Percentiles rank a stretch among this genome's conserved stretches.
Evolutionary conservation across 257 asterid species (phyloP).

Genomic region (Plantago major): DNA sequence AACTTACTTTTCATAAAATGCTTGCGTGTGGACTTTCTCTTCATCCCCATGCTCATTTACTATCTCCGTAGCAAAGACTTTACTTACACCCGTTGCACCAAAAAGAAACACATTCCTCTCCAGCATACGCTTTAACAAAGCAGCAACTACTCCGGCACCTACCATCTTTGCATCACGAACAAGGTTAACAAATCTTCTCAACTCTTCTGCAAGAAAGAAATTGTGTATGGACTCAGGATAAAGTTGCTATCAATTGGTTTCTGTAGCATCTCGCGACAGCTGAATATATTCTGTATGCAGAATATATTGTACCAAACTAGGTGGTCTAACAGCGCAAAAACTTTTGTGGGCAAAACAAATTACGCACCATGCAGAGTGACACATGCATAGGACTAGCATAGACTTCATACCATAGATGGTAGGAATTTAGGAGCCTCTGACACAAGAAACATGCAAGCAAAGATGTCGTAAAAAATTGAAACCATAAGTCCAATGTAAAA

Average conservation of each 20-base stretch:
- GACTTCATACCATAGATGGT: not conserved
- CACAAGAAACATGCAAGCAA: not conserved
- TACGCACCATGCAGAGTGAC: not conserved
- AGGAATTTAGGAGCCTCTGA: not conserved
- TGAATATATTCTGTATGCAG: not conserved
- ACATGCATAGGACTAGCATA: not conserved
- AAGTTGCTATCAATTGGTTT: not conserved
- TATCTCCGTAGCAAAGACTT: conserved; percentile 64
- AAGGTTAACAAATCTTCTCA: conserved; percentile 47
- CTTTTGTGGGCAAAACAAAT: conserved; percentile 2
- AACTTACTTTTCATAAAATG: conserved; percentile 59
- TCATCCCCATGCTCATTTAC: conserved; percentile 57
- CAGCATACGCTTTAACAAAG: conserved; percentile 61
- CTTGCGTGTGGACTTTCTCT: conserved; percentile 58
- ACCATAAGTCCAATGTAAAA: not conserved
- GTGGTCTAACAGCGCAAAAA: not conserved
- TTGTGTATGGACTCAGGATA: conserved; percentile 22
- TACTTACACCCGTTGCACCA: conserved; percentile 59
- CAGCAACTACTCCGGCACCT: conserved; percentile 41
- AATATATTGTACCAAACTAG: conserved; percentile 2
- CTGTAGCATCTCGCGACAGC: not conserved
- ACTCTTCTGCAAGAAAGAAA: conserved; percentile 51
- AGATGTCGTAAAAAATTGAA: too few relatives aligned
- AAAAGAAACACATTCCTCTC: conserved; percentile 67
- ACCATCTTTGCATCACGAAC: conserved; percentile 48